Base-by-base conservation (phyloP, 768 basidiomycete genomes). In the Tulasnella sp. region DNA sequence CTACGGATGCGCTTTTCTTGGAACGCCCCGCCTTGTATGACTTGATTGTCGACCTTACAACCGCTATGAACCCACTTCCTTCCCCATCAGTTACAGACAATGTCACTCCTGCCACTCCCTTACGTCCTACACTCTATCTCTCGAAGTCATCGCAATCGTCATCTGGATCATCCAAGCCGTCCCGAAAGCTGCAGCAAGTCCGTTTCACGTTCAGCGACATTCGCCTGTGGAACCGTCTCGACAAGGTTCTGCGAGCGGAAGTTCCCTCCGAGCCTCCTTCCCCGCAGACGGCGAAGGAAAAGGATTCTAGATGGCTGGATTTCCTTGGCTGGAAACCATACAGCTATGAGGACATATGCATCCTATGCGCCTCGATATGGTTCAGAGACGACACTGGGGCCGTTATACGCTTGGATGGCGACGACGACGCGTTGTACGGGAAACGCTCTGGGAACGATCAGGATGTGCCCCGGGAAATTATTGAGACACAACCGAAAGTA, bases 151-250 rank as follows among this genome's bases (percentile, higher is more conserved):
- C 57, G 0, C 15, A 32, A 41, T 25, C 36, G 14, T 29, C 12
- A 52, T 52, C 58, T 12, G 29, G 29, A 23, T 25, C 25, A 34
- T 19, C 25, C 34, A 39, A 4, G 40, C 7, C 53, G 29, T 74
- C 77, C 2, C 73, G 82, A 66, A 72, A 76, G 3, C 74, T 88
- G 17, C 79, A 79, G 1, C 72, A 75, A 9, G 75, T 84, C 23
- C 76, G 83, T 48, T 89, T 87, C 64, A 78, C 86, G 1, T 90
- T 87, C 85, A 87, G 85, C 66, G 87, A 90, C 65, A 74, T 88
- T 39, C 81, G 80, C 67, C 71, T 87, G 41, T 90, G 86, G 86
- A 82, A 78, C 48, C 83, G 85, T 68, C 70, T 90, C 39, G 82
- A 86, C 41, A 77, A 83, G 27, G 75, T 87, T 43, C 71, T 90